These are phyloP conservation scores for Exserohilum rostratum DNA, from an alignment of 2,329 filamentous ascomycete genomes.

Conservation along the genomic window DNA sequence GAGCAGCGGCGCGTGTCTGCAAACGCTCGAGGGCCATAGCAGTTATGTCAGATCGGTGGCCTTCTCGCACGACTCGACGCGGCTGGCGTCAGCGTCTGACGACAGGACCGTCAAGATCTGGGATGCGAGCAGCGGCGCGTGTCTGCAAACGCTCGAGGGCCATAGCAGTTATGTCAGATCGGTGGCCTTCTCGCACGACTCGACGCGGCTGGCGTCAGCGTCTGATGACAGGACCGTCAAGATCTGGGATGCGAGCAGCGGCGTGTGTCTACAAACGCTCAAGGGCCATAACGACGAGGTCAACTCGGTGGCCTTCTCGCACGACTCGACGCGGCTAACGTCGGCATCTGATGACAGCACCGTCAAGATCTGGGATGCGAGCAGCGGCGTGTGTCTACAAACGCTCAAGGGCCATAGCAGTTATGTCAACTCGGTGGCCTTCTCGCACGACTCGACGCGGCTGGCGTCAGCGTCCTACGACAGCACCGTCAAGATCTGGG, in stretches of 20 bases:
- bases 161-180: no score
- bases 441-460: background rate
- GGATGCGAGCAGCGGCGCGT: no score
- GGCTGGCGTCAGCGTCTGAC: background rate
- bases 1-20: slow-evolving; percentile 8
- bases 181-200: background rate
- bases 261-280: no score
- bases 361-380: no score
- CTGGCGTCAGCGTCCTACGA: no score
- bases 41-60: slow-evolving; percentile 10
- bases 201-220: background rate
- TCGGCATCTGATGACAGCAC: no score
- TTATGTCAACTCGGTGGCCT: no score
- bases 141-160: background rate
- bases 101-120: background rate
- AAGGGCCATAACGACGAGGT: background rate
- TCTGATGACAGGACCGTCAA: background rate
- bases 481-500: background rate
- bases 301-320: no score
- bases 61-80: slow-evolving; percentile 13
- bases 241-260: background rate
- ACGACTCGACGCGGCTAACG: background rate
- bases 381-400: no score
- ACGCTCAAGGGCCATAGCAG: no score
- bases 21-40: slow-evolving; percentile 25